Conservation (phyloP, 805 yeast species). For the Clavispora santaluciae region DNA sequence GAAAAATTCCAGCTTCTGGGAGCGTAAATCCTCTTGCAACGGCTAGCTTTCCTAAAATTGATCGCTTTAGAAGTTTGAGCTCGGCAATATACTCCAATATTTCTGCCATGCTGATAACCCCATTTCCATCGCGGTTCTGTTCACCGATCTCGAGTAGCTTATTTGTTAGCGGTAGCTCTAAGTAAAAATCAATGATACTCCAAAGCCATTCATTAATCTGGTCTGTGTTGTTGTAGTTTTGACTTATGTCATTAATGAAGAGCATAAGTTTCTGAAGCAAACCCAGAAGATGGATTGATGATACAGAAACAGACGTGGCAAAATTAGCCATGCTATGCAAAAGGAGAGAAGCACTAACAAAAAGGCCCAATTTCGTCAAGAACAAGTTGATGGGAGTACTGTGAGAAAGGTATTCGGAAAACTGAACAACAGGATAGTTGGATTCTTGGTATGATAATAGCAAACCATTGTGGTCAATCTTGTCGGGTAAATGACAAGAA, state of each 20-base stretch:
- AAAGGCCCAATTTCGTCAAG: slow-evolving; percentile 19
- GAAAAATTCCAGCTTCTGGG: slow-evolving; percentile 21
- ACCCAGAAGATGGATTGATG: slow-evolving; percentile 37
- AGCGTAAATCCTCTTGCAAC: slow-evolving; percentile 5
- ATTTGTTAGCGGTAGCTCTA: slow-evolving; percentile 19
- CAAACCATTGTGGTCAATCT: slow-evolving; percentile 1
- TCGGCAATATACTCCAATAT: slow-evolving; percentile 45
- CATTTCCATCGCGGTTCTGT: slow-evolving; percentile 10
- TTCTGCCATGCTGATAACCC: slow-evolving; percentile 15
- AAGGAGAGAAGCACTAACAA: slow-evolving; percentile 32
- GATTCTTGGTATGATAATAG: slow-evolving; percentile 9
- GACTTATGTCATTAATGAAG: slow-evolving; percentile 37
- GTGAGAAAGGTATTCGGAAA: slow-evolving; percentile 4
- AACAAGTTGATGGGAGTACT: slow-evolving; percentile 8
- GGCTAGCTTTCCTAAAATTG: slow-evolving; percentile 16
- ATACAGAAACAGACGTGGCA: slow-evolving; percentile 36
- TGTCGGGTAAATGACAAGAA: neutral
- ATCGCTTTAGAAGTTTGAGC: slow-evolving; percentile 43
- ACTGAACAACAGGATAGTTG: slow-evolving; percentile 6
- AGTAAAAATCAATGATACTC: slow-evolving; percentile 38
- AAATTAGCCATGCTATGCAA: slow-evolving; percentile 32
- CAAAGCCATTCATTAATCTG: slow-evolving; percentile 36
- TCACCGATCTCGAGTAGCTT: slow-evolving; percentile 22
- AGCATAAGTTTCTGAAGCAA: slow-evolving; percentile 31
- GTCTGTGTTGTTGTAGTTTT: slow-evolving; percentile 15